phyloP scores from a whole-genome alignment of 352 stramenopile genomes.

The Phytophthora boehmeriae region DNA sequence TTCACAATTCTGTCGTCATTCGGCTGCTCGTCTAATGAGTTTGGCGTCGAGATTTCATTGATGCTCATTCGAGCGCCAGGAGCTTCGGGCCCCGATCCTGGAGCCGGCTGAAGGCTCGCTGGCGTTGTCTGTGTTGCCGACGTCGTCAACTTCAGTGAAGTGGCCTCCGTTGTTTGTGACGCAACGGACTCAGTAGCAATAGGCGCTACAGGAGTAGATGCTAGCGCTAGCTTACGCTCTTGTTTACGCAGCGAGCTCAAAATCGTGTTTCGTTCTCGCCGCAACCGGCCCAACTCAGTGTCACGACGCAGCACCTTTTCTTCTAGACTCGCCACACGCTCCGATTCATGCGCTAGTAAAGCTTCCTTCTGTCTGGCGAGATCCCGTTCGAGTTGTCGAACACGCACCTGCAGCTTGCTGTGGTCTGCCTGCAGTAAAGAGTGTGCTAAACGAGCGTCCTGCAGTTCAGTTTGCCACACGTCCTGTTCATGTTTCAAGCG shows the following conservation, averaged over 20 bases:
- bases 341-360: constrained; percentile 45
- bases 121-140: constrained; percentile 27
- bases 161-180: constrained; percentile 29
- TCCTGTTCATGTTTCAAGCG: constrained; percentile 55
- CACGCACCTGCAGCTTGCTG: constrained; percentile 59
- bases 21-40: constrained; percentile 1
- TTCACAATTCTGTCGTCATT: background rate
- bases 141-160: constrained; percentile 6
- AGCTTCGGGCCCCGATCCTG: background rate
- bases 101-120: constrained; percentile 1
- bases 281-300: constrained; percentile 56
- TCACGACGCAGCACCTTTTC: constrained; percentile 44
- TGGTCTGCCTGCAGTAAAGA: constrained; percentile 56
- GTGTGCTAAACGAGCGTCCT: constrained; percentile 56
- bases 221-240: constrained; percentile 39
- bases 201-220: constrained; percentile 2
- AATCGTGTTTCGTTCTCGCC: constrained; percentile 70
- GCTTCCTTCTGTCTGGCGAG: constrained; percentile 56
- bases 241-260: constrained; percentile 61
- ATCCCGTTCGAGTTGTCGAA: constrained; percentile 69
- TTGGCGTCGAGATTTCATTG: constrained; percentile 34
- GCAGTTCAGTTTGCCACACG: constrained; percentile 62
- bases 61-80: constrained; percentile 33
- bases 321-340: constrained; percentile 45
- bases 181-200: constrained; percentile 11